Percentiles rank a stretch among this genome's conserved stretches.
Conservation (phyloP, 371 early-diverging fungal genomes). For the Rhizomucor miehei region DNA sequence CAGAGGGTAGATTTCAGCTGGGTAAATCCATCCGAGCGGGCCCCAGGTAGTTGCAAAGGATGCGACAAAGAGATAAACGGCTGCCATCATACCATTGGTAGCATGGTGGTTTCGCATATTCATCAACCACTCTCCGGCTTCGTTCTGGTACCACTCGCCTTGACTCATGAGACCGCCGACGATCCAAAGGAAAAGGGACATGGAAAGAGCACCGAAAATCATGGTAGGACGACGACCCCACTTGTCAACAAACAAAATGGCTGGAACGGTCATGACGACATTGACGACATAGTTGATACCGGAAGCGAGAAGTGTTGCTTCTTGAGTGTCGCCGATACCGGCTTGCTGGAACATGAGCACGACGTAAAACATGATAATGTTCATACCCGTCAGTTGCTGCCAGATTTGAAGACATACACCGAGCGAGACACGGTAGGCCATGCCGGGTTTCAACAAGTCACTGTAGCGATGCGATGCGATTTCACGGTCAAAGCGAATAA, state of each 20-base stretch:
- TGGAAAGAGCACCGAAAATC: constrained; percentile 10
- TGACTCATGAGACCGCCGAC: constrained; percentile 36
- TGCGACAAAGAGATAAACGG: constrained; percentile 65
- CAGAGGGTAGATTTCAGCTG: constrained; percentile 79
- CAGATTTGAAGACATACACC: constrained; percentile 51
- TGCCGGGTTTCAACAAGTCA: constrained; percentile 61
- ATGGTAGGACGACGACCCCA: constrained; percentile 7
- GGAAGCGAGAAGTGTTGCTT: constrained; percentile 56
- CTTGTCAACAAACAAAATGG: constrained; percentile 53
- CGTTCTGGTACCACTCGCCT: constrained; percentile 18
- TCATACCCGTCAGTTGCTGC: constrained; percentile 74
- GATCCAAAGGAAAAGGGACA: constrained; percentile 24
- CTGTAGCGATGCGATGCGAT: constrained; percentile 62
- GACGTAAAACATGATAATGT: constrained; percentile 69
- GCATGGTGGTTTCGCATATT: not conserved
- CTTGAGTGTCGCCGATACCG: constrained; percentile 39
- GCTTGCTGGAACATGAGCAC: constrained; percentile 63
- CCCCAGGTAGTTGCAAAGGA: constrained; percentile 85
- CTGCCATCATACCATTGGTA: constrained; percentile 46
- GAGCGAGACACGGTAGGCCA: constrained; percentile 54
- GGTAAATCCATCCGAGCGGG: constrained; percentile 88
- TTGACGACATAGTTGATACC: constrained; percentile 67
- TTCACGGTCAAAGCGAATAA: constrained; percentile 62
- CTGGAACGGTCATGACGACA: constrained; percentile 63
- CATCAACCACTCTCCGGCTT: constrained; percentile 19